These are phyloP conservation scores for Paraglomus brasilianum DNA, from an alignment of 192 early-diverging fungal species.

Conservation along the genomic window DNA sequence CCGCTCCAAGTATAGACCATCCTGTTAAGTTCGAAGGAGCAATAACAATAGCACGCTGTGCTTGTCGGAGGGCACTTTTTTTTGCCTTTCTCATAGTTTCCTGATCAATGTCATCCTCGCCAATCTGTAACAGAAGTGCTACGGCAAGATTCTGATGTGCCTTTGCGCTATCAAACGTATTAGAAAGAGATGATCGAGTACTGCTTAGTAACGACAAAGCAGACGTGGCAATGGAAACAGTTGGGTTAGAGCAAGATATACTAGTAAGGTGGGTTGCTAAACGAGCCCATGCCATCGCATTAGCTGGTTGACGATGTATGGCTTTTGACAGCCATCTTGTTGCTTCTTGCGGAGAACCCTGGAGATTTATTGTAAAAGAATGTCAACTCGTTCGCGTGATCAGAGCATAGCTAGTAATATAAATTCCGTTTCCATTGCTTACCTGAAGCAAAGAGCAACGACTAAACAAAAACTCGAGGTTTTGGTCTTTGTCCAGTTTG, in stretches of 20 bases:
- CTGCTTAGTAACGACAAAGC: constrained; percentile 33
- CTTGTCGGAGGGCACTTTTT: constrained; percentile 28
- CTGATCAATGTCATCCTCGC: constrained; percentile 37
- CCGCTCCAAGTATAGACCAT: constrained; percentile 43
- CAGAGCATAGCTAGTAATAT: no score
- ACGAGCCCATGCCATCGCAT: constrained; percentile 40
- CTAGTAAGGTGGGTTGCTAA: constrained; percentile 41
- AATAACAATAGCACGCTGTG: constrained; percentile 45
- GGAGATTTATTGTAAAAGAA: background rate
- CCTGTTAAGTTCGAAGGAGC: constrained; percentile 47
- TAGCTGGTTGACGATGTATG: constrained; percentile 43
- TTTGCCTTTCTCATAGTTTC: constrained; percentile 23
- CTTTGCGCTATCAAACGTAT: constrained; percentile 36
- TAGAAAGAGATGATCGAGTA: constrained; percentile 15
- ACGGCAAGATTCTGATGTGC: constrained; percentile 43
- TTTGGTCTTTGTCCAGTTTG: constrained; percentile 27
- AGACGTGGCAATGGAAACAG: constrained; percentile 37
- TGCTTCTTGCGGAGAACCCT: constrained; percentile 31
- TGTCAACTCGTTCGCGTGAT: background rate
- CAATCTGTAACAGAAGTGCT: constrained; percentile 35
- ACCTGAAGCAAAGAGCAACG: constrained; percentile 35
- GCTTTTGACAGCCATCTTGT: constrained; percentile 42
- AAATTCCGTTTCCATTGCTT: background rate
- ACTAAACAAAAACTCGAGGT: constrained; percentile 18
- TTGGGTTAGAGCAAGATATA: constrained; percentile 28